Evolutionary conservation across 1,284 basidiomycete genomes (phyloP).

Genomic region (Pterula multifida): DNA sequence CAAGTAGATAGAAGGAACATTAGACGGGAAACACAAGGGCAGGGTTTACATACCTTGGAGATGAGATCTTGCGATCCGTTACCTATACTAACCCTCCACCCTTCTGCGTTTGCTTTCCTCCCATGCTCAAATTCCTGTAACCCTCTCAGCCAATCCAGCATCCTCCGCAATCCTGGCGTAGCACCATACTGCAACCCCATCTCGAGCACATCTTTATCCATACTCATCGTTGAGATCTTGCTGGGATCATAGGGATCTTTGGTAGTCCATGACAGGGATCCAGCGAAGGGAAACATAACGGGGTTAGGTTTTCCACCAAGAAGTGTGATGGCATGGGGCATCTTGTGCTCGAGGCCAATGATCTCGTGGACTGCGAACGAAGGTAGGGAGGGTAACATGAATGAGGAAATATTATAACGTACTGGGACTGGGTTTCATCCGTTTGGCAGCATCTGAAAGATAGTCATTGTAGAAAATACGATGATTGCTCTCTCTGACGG

Average conservation of each 20-base stretch:
- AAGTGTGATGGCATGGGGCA: slow-evolving; percentile 76
- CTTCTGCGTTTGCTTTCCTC: slow-evolving; percentile 38
- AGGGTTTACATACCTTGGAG: slow-evolving; percentile 48
- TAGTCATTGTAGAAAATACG: slow-evolving; percentile 31
- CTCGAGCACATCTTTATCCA: slow-evolving; percentile 47
- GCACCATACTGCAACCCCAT: slow-evolving; percentile 70
- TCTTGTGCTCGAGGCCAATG: slow-evolving; percentile 57
- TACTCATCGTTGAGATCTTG: slow-evolving; percentile 24
- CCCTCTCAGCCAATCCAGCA: slow-evolving; percentile 55
- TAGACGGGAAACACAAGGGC: background rate
- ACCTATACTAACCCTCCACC: slow-evolving; percentile 72
- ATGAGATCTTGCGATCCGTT: slow-evolving; percentile 83
- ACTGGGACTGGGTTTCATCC: slow-evolving; percentile 51
- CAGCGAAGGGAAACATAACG: slow-evolving; percentile 73
- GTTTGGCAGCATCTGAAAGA: slow-evolving; percentile 45
- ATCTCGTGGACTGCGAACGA: slow-evolving; percentile 39
- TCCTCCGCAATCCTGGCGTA: slow-evolving; percentile 55
- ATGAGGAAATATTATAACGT: slow-evolving; percentile 14
- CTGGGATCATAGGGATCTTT: background rate
- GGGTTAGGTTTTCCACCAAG: slow-evolving; percentile 85
- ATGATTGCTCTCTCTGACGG: too few species aligned
- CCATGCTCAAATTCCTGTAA: slow-evolving; percentile 60
- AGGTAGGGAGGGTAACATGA: slow-evolving; percentile 2
- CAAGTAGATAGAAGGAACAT: slow-evolving; percentile 1
- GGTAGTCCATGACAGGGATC: background rate